These are phyloP conservation scores for Sarocladium strictum DNA, from an alignment of 2,329 filamentous ascomycete genomes.

Conservation along the genomic window DNA sequence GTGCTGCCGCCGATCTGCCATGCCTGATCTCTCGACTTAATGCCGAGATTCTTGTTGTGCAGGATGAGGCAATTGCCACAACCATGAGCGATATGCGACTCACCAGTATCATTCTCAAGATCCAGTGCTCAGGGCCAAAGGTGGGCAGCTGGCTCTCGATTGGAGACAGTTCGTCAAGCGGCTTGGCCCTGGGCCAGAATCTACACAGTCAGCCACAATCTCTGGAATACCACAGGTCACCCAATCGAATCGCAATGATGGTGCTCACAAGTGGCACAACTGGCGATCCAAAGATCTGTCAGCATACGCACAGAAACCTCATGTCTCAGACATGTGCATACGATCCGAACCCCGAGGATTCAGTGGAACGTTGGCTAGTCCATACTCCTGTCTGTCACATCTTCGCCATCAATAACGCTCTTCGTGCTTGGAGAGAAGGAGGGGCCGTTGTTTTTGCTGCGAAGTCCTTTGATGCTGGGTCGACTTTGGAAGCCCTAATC, in stretches of 20 bases:
- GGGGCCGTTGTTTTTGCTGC: conserved; percentile 29
- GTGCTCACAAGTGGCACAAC: conserved; percentile 47
- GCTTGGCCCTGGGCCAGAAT: background rate
- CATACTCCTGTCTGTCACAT: conserved; percentile 32
- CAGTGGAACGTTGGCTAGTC: conserved; percentile 28
- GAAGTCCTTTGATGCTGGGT: conserved; percentile 24
- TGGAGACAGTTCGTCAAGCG: background rate
- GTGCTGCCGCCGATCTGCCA: conserved; percentile 17
- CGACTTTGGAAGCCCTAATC: conserved; percentile 25
- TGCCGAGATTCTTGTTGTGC: conserved; percentile 26
- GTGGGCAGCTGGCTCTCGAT: conserved; percentile 18
- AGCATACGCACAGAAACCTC: conserved; percentile 34
- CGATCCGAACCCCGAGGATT: conserved; percentile 25
- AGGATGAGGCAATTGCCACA: conserved; percentile 20
- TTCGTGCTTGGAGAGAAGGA: conserved; percentile 31
- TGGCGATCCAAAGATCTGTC: conserved; percentile 38
- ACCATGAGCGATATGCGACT: conserved; percentile 14
- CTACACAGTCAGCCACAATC: background rate
- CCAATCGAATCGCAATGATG: conserved; percentile 28
- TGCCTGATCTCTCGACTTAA: conserved; percentile 17
- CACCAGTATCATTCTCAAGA: conserved; percentile 10
- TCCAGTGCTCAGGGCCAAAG: conserved; percentile 19
- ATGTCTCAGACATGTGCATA: conserved; percentile 30
- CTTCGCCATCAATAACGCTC: conserved; percentile 32
- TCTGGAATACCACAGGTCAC: background rate